These are phyloP conservation scores for Vitis rupestris DNA, from an alignment of 164 flowering plant species.

Conservation along the genomic window DNA sequence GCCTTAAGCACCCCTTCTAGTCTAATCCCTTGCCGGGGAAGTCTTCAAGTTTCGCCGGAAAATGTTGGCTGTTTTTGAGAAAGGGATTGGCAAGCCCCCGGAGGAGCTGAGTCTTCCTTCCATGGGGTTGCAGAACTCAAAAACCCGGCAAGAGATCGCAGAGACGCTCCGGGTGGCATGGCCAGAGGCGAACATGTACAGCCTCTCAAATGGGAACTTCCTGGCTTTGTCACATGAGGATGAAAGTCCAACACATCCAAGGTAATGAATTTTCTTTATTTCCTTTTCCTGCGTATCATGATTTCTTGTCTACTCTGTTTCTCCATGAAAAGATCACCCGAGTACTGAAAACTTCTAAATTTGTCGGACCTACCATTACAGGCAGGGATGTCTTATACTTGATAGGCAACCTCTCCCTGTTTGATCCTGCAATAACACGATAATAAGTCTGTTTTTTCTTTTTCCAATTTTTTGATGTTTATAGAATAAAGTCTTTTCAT, in stretches of 20 bases:
- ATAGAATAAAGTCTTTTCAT: too few species aligned
- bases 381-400: too few species aligned
- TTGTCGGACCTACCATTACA: too few species aligned
- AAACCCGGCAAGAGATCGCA: conserved; percentile 26
- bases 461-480: too few species aligned
- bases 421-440: too few species aligned
- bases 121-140: background rate
- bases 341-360: too few species aligned
- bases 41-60: conserved; percentile 8
- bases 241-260: conserved; percentile 34
- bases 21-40: background rate
- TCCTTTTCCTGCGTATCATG: too few species aligned
- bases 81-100: conserved; percentile 41
- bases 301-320: too few species aligned
- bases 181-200: conserved; percentile 28
- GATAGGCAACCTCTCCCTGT: too few species aligned
- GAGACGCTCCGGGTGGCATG: conserved; percentile 19
- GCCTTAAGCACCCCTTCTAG: too few species aligned
- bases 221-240: conserved; percentile 38
- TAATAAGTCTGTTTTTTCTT: too few species aligned
- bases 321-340: too few species aligned
- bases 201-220: conserved; percentile 35
- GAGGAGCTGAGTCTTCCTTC: conserved; percentile 38
- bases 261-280: conserved; percentile 22
- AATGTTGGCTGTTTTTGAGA: conserved; percentile 53